Percentiles rank a stretch among this genome's conserved stretches.
Evolutionary conservation across 2,329 filamentous ascomycete species (phyloP).

Genomic region (Curvularia verruculosa): DNA sequence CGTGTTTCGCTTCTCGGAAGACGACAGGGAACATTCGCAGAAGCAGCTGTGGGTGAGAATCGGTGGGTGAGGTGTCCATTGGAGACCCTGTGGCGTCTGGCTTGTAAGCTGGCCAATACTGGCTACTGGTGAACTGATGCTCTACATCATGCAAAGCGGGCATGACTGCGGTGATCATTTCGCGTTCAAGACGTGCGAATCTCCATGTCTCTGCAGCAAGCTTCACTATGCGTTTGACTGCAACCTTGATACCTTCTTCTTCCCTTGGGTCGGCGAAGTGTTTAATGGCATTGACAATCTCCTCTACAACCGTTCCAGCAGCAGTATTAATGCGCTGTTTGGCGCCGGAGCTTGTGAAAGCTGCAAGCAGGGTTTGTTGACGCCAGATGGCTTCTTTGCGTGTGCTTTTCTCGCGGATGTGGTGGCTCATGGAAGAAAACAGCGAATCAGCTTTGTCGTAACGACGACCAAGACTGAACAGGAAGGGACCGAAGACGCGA

Average conservation of each 20-base stretch:
- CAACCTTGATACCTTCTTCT: slow-evolving; percentile 58
- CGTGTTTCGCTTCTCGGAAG: slow-evolving; percentile 58
- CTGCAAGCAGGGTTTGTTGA: slow-evolving; percentile 63
- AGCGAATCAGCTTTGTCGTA: slow-evolving; percentile 63
- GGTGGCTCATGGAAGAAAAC: slow-evolving; percentile 61
- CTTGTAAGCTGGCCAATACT: slow-evolving; percentile 46
- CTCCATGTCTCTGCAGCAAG: slow-evolving; percentile 65
- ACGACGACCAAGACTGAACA: slow-evolving; percentile 61
- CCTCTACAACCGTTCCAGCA: slow-evolving; percentile 62
- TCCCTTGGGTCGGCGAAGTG: slow-evolving; percentile 60
- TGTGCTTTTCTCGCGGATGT: slow-evolving; percentile 63
- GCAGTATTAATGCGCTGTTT: slow-evolving; percentile 63
- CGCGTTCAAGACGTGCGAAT: slow-evolving; percentile 62
- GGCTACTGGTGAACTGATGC: slow-evolving; percentile 39
- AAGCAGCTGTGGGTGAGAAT: slow-evolving; percentile 52
- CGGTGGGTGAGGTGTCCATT: slow-evolving; percentile 30
- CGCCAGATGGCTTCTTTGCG: slow-evolving; percentile 64
- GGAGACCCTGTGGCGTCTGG: slow-evolving; percentile 42
- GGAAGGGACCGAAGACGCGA: slow-evolving; percentile 63
- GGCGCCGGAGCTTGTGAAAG: slow-evolving; percentile 62
- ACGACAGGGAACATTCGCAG: slow-evolving; percentile 61
- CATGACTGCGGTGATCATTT: slow-evolving; percentile 61
- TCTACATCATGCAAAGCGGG: slow-evolving; percentile 47
- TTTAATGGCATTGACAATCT: slow-evolving; percentile 61
- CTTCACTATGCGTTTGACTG: slow-evolving; percentile 62